phyloP scores from a whole-genome alignment of 2,329 filamentous ascomycete genomes.

The Neofusicoccum umdonicola region DNA sequence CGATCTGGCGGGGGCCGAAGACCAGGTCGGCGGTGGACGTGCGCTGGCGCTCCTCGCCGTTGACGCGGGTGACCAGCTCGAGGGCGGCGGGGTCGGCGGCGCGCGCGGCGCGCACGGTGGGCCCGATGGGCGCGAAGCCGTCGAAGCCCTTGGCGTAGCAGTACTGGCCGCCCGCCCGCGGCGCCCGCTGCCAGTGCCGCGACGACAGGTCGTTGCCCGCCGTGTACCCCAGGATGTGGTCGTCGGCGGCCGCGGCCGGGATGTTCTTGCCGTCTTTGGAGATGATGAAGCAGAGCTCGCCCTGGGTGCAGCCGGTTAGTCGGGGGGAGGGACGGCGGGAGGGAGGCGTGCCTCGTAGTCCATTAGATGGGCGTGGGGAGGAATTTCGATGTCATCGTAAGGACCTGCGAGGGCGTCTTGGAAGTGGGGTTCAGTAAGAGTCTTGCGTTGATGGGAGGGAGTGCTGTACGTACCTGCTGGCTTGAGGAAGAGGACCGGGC shows the following conservation, averaged over 20 bases:
- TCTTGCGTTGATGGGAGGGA: constrained; percentile 38
- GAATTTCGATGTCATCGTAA: constrained; percentile 30
- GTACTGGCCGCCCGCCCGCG: constrained; percentile 35
- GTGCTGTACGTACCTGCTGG: constrained; percentile 35
- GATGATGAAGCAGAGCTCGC: constrained; percentile 37
- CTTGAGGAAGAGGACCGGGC: constrained; percentile 36
- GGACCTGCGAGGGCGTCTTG: constrained; percentile 35
- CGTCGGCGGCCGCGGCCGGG: constrained; percentile 54
- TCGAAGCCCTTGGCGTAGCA: constrained; percentile 47
- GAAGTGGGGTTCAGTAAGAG: constrained; percentile 51
- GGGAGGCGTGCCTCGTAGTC: constrained; percentile 31
- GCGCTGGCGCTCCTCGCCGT: constrained; percentile 45
- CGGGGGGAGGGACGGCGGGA: not conserved
- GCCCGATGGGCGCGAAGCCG: constrained; percentile 45
- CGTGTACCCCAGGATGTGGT: constrained; percentile 64
- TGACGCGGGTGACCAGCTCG: constrained; percentile 41
- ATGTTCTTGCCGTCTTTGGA: constrained; percentile 35
- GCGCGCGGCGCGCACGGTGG: constrained; percentile 31
- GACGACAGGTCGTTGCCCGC: constrained; percentile 63
- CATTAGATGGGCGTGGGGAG: constrained; percentile 29
- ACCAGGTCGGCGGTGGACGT: constrained; percentile 49
- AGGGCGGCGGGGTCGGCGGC: constrained; percentile 35
- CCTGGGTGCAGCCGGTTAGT: constrained; percentile 2
- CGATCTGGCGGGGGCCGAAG: constrained; percentile 41
- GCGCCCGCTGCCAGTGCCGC: constrained; percentile 50